Evolutionary conservation across 73 alveolate genomes (phyloP), one percentile per base, ranked within the genome.

Genomic region (Stentor roeselii): DNA sequence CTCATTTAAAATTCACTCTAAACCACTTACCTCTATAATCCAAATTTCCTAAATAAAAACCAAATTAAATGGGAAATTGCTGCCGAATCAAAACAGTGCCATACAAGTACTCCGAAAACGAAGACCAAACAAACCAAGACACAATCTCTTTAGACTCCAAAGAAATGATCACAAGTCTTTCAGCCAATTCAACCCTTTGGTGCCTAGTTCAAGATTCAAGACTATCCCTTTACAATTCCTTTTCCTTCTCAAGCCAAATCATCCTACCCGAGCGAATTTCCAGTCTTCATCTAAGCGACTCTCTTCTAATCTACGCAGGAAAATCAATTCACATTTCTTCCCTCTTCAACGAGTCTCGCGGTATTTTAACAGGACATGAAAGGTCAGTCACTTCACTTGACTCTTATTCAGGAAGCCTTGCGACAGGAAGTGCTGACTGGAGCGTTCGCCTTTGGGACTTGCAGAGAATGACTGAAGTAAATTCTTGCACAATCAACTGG

Each of bases 361-460:
- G 80, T 27, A 67, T 27, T 14, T 21, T 67, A 11, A 14, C 1
- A 67, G 80, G 80, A 36, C 80, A 67, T 40, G 80, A 67, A 32
- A 67, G 80, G 80, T 32, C 80, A 1, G 41, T 67, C 21, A 67
- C 21, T 2, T 21, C 80, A 21, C 14, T 67, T 27, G 80, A 21
- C 37, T 34, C 34, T 27, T 0, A 21, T 11, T 14, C n/a, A 21
- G 34, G 34, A 14, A 1, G 15, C 0, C 27, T 32, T 0, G 37
- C 34, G 21, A 21, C 80, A 67, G 96, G 96, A 6, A 61, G 90
- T 27, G 75, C 93, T 42, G 96, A 91, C 58, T 85, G 87, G 30
- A 76, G 85, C 0, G 82, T 92, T 3, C 75, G 85, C 60, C 87
- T 91, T 1, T 91, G 96, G 93, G 96, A 91, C 75, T 61, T 91